Percentiles rank a stretch among this genome's conserved stretches.
Evolutionary conservation across 2,329 filamentous ascomycete genomes (phyloP).

Genomic region (Trichoderma atrobrunneum): DNA sequence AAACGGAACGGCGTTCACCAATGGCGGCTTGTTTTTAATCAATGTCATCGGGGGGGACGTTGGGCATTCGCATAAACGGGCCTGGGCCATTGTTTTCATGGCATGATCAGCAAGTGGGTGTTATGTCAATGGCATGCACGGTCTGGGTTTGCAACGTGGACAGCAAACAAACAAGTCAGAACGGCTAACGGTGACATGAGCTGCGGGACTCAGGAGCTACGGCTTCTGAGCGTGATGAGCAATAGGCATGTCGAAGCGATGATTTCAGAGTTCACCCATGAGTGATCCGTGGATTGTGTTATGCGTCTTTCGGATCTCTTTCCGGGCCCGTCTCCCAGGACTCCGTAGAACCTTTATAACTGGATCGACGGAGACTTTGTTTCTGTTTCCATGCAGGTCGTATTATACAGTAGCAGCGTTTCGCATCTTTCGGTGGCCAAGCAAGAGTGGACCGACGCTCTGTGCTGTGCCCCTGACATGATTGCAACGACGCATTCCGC

Average conservation of each 20-base stretch:
- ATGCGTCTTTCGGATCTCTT: not conserved
- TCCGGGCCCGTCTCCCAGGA: not conserved
- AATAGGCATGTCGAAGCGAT: slow-evolving; percentile 1
- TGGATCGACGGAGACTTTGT: not conserved
- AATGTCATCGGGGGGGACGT: not conserved
- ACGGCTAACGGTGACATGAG: not conserved
- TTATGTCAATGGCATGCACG: not conserved
- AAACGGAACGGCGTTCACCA: not conserved
- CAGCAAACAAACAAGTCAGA: not conserved
- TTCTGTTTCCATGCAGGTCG: not conserved
- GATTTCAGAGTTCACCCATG: not conserved
- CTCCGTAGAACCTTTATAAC: not conserved
- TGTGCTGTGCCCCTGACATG: slow-evolving; percentile 17
- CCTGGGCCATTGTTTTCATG: not conserved
- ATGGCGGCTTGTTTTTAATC: not conserved
- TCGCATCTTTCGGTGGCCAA: not conserved
- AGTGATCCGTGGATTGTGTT: not conserved
- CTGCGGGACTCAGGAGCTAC: not conserved
- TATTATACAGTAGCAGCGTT: not conserved
- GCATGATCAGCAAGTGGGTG: not conserved
- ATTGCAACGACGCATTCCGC: not conserved
- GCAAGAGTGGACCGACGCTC: not conserved
- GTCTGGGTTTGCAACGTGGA: not conserved
- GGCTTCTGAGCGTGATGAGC: not conserved
- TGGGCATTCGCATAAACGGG: not conserved